Percentiles rank a stretch among this genome's conserved stretches.
These are phyloP conservation scores for Sporobolomyces pararoseus DNA, from an alignment of 768 basidiomycete genomes.

Conservation along the genomic window DNA sequence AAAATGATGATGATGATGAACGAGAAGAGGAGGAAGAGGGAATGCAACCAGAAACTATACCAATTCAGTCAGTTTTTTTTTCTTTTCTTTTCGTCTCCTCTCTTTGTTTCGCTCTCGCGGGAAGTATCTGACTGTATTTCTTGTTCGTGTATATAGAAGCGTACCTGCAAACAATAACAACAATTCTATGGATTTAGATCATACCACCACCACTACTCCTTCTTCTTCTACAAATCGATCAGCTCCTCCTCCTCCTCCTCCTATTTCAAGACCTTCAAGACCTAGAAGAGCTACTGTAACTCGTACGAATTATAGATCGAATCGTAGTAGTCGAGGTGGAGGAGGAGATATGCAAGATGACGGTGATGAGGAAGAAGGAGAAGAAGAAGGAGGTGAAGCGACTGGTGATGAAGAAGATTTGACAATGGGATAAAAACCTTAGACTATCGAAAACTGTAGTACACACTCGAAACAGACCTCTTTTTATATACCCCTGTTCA, in stretches of 20 bases:
- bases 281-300: conserved; percentile 1
- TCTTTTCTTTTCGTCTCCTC: background rate
- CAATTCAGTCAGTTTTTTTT: background rate
- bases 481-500: no score
- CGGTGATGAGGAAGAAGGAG: conserved; percentile 14
- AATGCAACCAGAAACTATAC: conserved; percentile 5
- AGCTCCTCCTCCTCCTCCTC: background rate
- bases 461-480: no score
- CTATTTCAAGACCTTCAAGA: background rate
- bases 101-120: background rate
- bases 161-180: background rate
- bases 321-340: background rate
- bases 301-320: conserved; percentile 9
- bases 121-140: no score
- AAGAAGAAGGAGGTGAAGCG: conserved; percentile 2
- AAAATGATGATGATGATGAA: no score
- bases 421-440: conserved; percentile 13
- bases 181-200: background rate
- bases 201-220: background rate
- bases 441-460: no score
- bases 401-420: conserved; percentile 35
- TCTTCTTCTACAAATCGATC: no score
- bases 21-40: background rate
- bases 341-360: background rate
- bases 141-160: no score